Conservation (phyloP, 495 filamentous ascomycete genomes). For the Xylaria curta region DNA sequence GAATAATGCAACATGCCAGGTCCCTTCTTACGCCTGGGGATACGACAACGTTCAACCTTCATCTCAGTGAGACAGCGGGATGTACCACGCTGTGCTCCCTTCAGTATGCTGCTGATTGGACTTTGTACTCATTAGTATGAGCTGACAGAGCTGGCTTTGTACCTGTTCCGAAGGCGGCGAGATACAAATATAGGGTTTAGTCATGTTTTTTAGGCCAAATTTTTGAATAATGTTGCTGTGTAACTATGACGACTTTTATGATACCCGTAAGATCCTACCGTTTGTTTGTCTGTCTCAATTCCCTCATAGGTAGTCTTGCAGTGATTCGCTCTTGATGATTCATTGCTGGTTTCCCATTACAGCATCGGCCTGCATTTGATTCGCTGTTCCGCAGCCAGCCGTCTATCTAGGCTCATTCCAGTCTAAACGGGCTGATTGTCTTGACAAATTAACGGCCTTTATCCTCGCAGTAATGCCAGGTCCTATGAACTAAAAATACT, state of each 20-base stretch:
- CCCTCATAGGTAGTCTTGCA: background rate
- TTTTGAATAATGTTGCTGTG: background rate
- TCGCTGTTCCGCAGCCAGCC: background rate
- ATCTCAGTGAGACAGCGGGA: background rate
- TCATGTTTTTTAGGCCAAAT: background rate
- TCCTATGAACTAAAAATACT: background rate
- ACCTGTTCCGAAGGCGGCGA: background rate
- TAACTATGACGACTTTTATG: background rate
- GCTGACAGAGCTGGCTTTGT: slow-evolving; percentile 7
- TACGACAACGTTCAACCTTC: background rate
- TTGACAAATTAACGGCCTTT: background rate
- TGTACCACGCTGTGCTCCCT: slow-evolving; percentile 11
- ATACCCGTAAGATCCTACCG: background rate
- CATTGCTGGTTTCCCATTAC: slow-evolving; percentile 2
- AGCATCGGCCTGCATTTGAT: slow-evolving; percentile 2
- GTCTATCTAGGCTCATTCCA: background rate
- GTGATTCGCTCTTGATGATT: background rate
- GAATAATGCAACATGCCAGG: background rate
- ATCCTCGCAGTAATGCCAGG: slow-evolving; percentile 2
- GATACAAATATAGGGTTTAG: background rate
- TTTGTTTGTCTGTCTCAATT: slow-evolving; percentile 3
- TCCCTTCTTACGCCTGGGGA: background rate
- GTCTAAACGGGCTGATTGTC: background rate
- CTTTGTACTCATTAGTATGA: background rate
- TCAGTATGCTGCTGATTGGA: background rate